Conservation (phyloP, 2,329 filamentous ascomycete species). For the Calonectria crousiana region DNA sequence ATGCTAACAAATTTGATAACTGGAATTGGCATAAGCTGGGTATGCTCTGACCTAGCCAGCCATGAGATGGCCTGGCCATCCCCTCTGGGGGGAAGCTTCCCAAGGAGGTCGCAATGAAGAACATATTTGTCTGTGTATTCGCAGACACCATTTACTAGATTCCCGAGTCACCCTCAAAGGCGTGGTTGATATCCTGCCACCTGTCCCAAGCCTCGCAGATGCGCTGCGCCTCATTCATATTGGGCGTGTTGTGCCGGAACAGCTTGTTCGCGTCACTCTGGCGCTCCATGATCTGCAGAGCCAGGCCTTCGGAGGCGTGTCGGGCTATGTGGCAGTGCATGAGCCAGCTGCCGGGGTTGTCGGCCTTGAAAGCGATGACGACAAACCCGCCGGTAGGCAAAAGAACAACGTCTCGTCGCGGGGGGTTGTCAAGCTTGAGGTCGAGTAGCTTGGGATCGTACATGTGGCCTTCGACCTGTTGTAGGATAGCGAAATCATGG, state of each 20-base stretch:
- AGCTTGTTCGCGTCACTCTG: not conserved
- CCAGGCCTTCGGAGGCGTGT: slow-evolving; percentile 53
- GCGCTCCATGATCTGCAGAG: slow-evolving; percentile 38
- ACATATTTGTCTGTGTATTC: not conserved
- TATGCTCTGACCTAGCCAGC: not conserved
- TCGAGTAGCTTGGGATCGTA: slow-evolving; percentile 29
- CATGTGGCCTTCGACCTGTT: slow-evolving; percentile 25
- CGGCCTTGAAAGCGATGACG: slow-evolving; percentile 60
- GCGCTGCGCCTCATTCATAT: not conserved
- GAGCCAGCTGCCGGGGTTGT: slow-evolving; percentile 62
- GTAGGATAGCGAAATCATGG: slow-evolving; percentile 38
- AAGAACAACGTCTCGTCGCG: slow-evolving; percentile 64
- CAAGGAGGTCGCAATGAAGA: not conserved
- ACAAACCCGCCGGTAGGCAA: slow-evolving; percentile 56
- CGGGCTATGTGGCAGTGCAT: slow-evolving; percentile 63
- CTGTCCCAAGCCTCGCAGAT: not conserved
- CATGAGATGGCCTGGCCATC: not conserved
- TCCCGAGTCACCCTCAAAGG: not conserved
- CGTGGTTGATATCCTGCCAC: not conserved
- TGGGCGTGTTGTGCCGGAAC: not conserved
- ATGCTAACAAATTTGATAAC: not conserved
- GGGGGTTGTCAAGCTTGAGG: slow-evolving; percentile 54
- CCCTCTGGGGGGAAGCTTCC: not conserved
- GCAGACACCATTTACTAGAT: not conserved
- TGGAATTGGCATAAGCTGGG: not conserved